Percentiles rank a stretch among this genome's conserved stretches.
Conservation (phyloP, 2,329 filamentous ascomycete species). For the Pseudogymnoascus sp. region DNA sequence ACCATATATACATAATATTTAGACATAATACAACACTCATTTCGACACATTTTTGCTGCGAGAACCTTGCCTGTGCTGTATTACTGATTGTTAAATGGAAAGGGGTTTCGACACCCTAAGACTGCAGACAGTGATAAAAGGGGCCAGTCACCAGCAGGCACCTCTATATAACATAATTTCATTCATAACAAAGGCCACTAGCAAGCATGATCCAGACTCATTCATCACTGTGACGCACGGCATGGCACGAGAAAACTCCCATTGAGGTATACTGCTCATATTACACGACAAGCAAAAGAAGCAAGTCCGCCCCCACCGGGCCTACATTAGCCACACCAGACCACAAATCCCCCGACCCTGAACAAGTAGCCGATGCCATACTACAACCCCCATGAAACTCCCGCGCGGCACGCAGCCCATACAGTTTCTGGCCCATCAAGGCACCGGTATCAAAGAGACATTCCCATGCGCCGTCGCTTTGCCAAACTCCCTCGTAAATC, state of each 20-base stretch:
- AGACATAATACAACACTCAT: background rate
- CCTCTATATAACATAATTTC: background rate
- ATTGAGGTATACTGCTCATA: constrained; percentile 8
- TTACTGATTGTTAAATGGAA: background rate
- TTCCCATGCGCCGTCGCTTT: constrained; percentile 1
- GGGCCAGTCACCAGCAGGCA: background rate
- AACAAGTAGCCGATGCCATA: background rate
- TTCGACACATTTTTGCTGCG: background rate
- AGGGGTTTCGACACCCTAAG: background rate
- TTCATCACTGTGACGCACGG: background rate
- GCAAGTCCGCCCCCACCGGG: background rate
- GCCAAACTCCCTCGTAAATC: constrained; percentile 4
- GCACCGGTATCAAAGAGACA: background rate
- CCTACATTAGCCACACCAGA: constrained; percentile 3
- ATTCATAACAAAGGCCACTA: background rate
- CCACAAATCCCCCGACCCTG: background rate
- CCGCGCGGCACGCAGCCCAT: background rate
- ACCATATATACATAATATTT: background rate
- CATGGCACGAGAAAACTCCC: background rate
- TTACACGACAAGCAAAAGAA: constrained; percentile 4
- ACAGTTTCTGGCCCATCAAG: background rate
- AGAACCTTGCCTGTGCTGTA: background rate
- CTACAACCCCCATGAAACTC: background rate
- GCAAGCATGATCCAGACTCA: background rate
- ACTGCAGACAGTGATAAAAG: background rate